Evolutionary conservation across 805 yeast species (phyloP).

Genomic region (Saccharomycopsis sp.): DNA sequence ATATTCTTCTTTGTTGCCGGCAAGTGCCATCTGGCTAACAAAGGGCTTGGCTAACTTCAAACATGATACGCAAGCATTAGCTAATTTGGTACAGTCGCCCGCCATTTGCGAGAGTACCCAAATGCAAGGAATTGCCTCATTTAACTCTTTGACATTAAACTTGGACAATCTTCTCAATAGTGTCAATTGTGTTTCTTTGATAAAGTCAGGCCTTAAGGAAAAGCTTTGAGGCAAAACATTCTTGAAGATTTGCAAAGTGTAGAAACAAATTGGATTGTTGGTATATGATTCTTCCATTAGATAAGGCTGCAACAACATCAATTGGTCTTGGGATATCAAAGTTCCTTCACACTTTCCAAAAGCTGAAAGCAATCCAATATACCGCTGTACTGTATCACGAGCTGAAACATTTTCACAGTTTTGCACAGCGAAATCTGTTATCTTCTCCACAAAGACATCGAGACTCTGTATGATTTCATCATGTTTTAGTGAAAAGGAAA

Average conservation of each 20-base stretch:
- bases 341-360: slow-evolving; percentile 45
- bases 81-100: slow-evolving; percentile 39
- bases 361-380: slow-evolving; percentile 44
- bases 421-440: slow-evolving; percentile 32
- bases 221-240: slow-evolving; percentile 36
- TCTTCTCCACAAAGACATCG: slow-evolving; percentile 27
- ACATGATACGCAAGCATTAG: slow-evolving; percentile 58
- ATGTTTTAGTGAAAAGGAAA: slow-evolving; percentile 14
- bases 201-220: slow-evolving; percentile 42
- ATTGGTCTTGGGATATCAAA: slow-evolving; percentile 57
- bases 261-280: slow-evolving; percentile 35
- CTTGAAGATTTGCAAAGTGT: slow-evolving; percentile 47
- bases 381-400: slow-evolving; percentile 26
- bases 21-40: slow-evolving; percentile 23
- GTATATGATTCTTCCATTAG: slow-evolving; percentile 40
- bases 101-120: slow-evolving; percentile 46
- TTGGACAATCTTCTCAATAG: slow-evolving; percentile 52
- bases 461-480: slow-evolving; percentile 23
- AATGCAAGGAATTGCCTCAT: slow-evolving; percentile 65
- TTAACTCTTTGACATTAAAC: slow-evolving; percentile 49
- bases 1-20: too few species aligned
- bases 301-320: slow-evolving; percentile 56
- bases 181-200: slow-evolving; percentile 40
- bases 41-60: slow-evolving; percentile 42
- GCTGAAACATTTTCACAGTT: slow-evolving; percentile 24